Evolutionary conservation across 257 asterid genomes (phyloP).

Genomic region (Ocimum tenuiflorum): DNA sequence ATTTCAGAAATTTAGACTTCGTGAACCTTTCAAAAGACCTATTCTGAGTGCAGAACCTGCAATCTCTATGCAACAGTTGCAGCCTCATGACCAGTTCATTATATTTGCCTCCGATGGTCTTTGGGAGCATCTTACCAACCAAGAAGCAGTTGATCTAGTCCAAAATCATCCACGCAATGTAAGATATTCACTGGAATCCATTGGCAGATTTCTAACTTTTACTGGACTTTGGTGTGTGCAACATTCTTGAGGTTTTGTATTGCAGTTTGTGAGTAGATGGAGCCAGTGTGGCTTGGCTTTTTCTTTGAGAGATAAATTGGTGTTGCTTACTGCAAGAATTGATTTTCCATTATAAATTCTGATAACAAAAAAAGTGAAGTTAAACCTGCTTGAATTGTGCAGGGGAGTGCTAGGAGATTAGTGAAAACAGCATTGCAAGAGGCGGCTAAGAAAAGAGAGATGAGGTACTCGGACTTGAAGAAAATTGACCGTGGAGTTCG

Average conservation of each 20-base stretch:
- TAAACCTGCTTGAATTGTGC: conserved; percentile 6
- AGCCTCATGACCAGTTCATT: conserved; percentile 57
- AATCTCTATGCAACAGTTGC: conserved; percentile 43
- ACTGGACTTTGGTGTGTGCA: neutral
- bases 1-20: conserved; percentile 53
- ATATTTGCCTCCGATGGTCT: conserved; percentile 71
- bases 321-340: neutral
- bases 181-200: conserved; percentile 25
- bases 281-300: neutral
- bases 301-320: neutral
- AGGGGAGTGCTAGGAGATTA: conserved; percentile 81
- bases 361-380: neutral
- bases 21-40: conserved; percentile 60
- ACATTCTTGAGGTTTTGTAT: neutral
- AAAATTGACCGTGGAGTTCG: conserved; percentile 82
- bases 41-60: conserved; percentile 61
- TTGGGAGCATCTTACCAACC: conserved; percentile 68
- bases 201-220: neutral
- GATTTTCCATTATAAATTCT: neutral
- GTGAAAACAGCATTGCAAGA: conserved; percentile 70
- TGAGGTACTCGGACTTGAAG: conserved; percentile 91
- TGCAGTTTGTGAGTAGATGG: no score
- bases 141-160: conserved; percentile 61
- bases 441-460: conserved; percentile 90
- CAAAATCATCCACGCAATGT: conserved; percentile 55